Conservation (phyloP, 202 grass and related monocot species). For the Brachypodium distachyon region DNA sequence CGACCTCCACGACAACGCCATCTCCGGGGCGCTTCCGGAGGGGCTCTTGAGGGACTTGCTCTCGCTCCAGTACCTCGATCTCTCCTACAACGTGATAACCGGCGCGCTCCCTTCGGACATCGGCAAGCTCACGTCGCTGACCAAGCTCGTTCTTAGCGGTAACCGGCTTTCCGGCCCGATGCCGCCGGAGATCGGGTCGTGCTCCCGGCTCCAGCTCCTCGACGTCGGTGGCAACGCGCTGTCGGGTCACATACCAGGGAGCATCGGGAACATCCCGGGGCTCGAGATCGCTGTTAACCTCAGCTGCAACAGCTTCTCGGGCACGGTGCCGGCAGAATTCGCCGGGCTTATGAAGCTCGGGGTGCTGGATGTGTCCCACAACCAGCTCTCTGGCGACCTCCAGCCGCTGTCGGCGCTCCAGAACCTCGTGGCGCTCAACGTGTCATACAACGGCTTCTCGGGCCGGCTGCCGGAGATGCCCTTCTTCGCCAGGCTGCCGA, state of each 20-base stretch:
- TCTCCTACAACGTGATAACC: slow-evolving; percentile 56
- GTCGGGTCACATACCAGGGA: slow-evolving; percentile 42
- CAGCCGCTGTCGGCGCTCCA: slow-evolving; percentile 43
- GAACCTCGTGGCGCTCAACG: slow-evolving; percentile 81
- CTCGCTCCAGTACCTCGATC: slow-evolving; percentile 67
- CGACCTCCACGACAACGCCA: slow-evolving; percentile 67
- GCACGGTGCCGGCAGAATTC: slow-evolving; percentile 57
- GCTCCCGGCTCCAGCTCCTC: slow-evolving; percentile 68
- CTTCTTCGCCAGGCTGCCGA: slow-evolving; percentile 73
- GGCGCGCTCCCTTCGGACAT: slow-evolving; percentile 36
- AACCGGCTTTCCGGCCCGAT: slow-evolving; percentile 55
- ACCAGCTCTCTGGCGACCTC: slow-evolving; percentile 63
- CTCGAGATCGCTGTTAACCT: slow-evolving; percentile 78
- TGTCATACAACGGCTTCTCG: slow-evolving; percentile 76
- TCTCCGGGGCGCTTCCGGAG: slow-evolving; percentile 40
- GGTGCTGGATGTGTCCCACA: slow-evolving; percentile 73
- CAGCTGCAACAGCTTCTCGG: slow-evolving; percentile 69
- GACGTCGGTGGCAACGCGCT: slow-evolving; percentile 64
- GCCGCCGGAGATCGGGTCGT: slow-evolving; percentile 56
- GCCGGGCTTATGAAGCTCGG: slow-evolving; percentile 44
- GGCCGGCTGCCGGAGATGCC: slow-evolving; percentile 48
- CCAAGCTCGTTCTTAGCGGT: slow-evolving; percentile 55
- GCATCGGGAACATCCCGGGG: slow-evolving; percentile 55
- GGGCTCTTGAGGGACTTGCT: slow-evolving; percentile 46
- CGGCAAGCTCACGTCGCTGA: slow-evolving; percentile 57